Evolutionary conservation across 768 basidiomycete species (phyloP), one percentile per base, ranked within the genome.

Genomic region (Pisolithus albus): DNA sequence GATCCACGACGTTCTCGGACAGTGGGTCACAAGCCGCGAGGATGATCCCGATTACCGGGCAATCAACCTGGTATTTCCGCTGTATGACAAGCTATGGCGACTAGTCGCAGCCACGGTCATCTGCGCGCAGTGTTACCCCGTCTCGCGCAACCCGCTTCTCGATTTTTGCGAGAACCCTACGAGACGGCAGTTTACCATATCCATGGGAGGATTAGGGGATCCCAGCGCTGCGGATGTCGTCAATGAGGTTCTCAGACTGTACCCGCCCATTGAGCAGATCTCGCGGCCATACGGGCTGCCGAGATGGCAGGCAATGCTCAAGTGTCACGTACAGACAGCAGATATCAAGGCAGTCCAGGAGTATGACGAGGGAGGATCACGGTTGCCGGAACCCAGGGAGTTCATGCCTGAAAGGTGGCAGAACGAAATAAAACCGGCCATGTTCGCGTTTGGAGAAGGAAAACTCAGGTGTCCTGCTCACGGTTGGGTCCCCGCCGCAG

Each of bases 31-130:
- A 15, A 3, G 16, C 32, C 47, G 43, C 1, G 56, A 62, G 1
- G 52, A 26, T 4, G 52, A 59, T 46, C 43, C 36, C 5, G 13
- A 45, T 16, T 26, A 28, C 16, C 21, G 36, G 41, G 75, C 78
- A 0, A 62, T 83, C 15, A 72, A 82, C 42, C 72, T 72, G 51
- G 70, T 84, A 50, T 72, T 84, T 41, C 82, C 82, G 0, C 65
- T 77, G 1, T 84, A 79, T 70, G 83, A 84, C 59, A 79, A 77
- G 0, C 63, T 83, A 42, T 84, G 83, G 83, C 74, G 81, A 11
- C 73, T 83, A 19, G 68, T 81, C 47, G 81, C 82, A 1, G 59
- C 77, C 0, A 73, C 76, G 1, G 64, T 74, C 46, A 63, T 71
- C 13, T 59, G 66, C 41, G 63, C 68, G n/a, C 52, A 68, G 4